phyloP scores from a whole-genome alignment of 2,329 filamentous ascomycete genomes.

The Colletotrichum sojae region DNA sequence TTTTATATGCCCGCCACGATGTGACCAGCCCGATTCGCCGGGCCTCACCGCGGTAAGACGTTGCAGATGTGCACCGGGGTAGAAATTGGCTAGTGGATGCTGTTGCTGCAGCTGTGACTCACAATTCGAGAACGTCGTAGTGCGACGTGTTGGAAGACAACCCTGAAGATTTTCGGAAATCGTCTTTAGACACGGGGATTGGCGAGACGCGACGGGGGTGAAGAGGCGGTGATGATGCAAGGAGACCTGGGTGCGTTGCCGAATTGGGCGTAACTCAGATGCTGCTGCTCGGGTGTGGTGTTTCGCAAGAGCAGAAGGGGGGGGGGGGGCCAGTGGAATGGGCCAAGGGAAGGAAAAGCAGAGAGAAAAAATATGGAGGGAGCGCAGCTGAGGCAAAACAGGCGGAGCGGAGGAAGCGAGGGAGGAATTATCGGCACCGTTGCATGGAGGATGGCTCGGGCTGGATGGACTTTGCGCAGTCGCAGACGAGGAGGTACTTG shows the following conservation, averaged over 20 bases:
- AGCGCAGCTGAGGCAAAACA: conserved; percentile 44
- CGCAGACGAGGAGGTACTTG: conserved; percentile 26
- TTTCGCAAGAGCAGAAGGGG: conserved; percentile 45
- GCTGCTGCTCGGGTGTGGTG: conserved; percentile 51
- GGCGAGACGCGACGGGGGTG: conserved; percentile 39
- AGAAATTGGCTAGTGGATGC: conserved; percentile 37
- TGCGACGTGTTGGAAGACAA: conserved; percentile 39
- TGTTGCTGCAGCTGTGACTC: conserved; percentile 42
- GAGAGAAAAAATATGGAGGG: conserved; percentile 30
- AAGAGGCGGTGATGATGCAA: conserved; percentile 44
- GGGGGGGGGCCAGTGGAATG: too few species aligned
- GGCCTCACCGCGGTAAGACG: conserved; percentile 8
- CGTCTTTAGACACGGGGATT: conserved; percentile 37
- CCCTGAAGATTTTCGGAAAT: conserved; percentile 29
- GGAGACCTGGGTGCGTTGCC: conserved; percentile 47
- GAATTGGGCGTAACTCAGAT: conserved; percentile 50
- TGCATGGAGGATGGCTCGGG: conserved; percentile 37
- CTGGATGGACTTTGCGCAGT: conserved; percentile 28
- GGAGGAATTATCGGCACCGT: conserved; percentile 47
- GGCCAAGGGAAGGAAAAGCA: conserved; percentile 38
- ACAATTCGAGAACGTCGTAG: conserved; percentile 38
- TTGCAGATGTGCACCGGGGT: conserved; percentile 28
- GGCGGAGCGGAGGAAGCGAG: conserved; percentile 42
- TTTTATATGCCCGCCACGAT: conserved; percentile 46
- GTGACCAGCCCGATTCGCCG: conserved; percentile 41